Conservation (phyloP, 805 yeast species). For the Ogataea degrootiae region DNA sequence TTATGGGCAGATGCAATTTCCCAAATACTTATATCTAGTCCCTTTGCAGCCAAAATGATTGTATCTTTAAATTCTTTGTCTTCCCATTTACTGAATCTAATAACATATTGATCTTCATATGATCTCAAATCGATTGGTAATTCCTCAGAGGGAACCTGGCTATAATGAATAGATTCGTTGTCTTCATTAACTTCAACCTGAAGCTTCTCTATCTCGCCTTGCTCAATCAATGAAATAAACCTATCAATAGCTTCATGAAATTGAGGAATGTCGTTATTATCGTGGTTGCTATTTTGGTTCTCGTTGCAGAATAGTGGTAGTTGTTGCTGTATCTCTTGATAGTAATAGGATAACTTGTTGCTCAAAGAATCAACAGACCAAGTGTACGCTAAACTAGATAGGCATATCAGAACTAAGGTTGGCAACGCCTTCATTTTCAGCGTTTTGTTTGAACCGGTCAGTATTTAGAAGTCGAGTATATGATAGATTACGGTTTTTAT, state of each 20-base stretch:
- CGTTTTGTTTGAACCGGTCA: no score
- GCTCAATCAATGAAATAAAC: not conserved
- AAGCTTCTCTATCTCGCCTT: not conserved
- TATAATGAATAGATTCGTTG: conserved; percentile 26
- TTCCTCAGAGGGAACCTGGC: conserved; percentile 22
- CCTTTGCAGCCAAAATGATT: conserved; percentile 20
- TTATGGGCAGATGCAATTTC: conserved; percentile 34
- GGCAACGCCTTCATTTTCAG: not conserved
- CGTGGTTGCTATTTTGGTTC: no score
- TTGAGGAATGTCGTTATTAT: not conserved
- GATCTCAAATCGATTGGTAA: conserved; percentile 38
- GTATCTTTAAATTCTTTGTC: conserved; percentile 16
- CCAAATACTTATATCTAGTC: conserved; percentile 41
- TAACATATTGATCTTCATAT: conserved; percentile 40
- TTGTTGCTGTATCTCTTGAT: not conserved
- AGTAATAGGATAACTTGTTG: not conserved
- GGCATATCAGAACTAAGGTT: not conserved
- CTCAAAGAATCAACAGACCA: not conserved
- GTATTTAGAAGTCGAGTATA: no score
- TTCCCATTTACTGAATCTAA: conserved; percentile 35
- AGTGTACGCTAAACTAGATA: not conserved
- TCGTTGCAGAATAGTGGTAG: not conserved
- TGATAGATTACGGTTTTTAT: no score
- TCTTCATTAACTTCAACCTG: conserved; percentile 5
- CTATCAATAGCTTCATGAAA: not conserved